These are phyloP conservation scores for Ophiocordyceps australis DNA, from an alignment of 2,329 filamentous ascomycete species.

Conservation along the genomic window DNA sequence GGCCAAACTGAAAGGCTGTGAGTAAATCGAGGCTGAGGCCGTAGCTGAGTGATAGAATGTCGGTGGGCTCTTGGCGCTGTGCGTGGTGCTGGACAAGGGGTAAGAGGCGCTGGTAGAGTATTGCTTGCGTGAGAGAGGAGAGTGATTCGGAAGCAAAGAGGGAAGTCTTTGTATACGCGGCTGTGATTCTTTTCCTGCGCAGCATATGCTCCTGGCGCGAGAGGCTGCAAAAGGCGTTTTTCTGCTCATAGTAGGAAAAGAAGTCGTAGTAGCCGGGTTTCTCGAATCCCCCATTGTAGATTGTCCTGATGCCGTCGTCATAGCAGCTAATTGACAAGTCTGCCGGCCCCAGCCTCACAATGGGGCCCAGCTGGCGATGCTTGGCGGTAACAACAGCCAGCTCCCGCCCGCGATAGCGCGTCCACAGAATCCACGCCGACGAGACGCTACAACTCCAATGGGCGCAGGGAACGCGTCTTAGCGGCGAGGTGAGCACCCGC, in stretches of 20 bases:
- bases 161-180: not conserved
- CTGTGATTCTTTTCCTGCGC: conserved; percentile 1
- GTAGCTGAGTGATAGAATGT: not conserved
- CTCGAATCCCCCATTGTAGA: conserved; percentile 1
- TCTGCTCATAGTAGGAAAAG: conserved; percentile 1
- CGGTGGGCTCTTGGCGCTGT: not conserved
- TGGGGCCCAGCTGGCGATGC: not conserved
- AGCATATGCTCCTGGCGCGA: not conserved
- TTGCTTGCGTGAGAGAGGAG: not conserved
- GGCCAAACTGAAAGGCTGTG: not conserved
- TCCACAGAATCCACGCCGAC: not conserved
- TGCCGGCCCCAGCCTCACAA: not conserved
- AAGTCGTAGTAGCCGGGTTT: conserved; percentile 1
- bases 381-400: not conserved
- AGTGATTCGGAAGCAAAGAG: conserved; percentile 1
- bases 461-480: too few species aligned
- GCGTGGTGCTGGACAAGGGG: not conserved
- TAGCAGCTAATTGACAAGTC: not conserved
- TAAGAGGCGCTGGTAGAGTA: not conserved
- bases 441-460: too few species aligned
- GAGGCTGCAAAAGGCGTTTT: conserved; percentile 1
- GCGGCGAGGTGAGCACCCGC: too few species aligned
- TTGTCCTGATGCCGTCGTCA: not conserved
- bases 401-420: not conserved
- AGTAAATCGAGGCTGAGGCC: not conserved